Evolutionary conservation across 495 filamentous ascomycete species (phyloP).

Genomic region (Penicillium pancosmium): DNA sequence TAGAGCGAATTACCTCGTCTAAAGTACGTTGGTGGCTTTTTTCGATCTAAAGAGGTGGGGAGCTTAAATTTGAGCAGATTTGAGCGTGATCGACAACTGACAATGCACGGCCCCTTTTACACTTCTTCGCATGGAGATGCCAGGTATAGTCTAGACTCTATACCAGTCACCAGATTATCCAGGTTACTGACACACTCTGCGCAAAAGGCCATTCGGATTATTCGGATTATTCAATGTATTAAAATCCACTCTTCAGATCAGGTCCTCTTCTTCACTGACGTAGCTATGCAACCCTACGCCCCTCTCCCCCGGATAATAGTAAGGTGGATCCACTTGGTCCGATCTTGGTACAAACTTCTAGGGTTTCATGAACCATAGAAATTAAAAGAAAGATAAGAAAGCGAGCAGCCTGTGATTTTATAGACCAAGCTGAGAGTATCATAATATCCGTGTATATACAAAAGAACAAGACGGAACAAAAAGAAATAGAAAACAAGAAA

Average conservation of each 20-base stretch:
- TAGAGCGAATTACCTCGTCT: conserved; percentile 2
- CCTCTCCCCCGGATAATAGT: not conserved
- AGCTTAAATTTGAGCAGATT: conserved; percentile 30
- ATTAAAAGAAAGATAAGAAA: not conserved
- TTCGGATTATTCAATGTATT: not conserved
- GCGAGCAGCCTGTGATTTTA: not conserved
- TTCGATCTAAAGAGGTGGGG: not conserved
- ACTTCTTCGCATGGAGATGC: not conserved
- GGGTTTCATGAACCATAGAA: conserved; percentile 7
- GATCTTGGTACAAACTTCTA: conserved; percentile 9
- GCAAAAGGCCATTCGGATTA: not conserved
- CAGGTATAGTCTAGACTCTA: not conserved
- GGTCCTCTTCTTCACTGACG: conserved; percentile 1
- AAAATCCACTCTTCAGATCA: not conserved
- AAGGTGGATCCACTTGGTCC: not conserved
- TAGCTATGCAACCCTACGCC: conserved; percentile 1
- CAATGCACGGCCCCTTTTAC: not conserved
- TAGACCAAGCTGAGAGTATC: not conserved
- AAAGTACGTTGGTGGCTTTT: not conserved
- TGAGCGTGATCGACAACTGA: conserved; percentile 18
- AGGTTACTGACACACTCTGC: not conserved
- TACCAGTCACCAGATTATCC: not conserved
- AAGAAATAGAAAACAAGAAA: not conserved
- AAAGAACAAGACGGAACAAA: not conserved
- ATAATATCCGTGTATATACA: conserved; percentile 2